A percentile compares a stretch with the other conserved stretches of the same genome.
Conservation (phyloP, 176 grass and related monocot species). For the Carex pumila region DNA sequence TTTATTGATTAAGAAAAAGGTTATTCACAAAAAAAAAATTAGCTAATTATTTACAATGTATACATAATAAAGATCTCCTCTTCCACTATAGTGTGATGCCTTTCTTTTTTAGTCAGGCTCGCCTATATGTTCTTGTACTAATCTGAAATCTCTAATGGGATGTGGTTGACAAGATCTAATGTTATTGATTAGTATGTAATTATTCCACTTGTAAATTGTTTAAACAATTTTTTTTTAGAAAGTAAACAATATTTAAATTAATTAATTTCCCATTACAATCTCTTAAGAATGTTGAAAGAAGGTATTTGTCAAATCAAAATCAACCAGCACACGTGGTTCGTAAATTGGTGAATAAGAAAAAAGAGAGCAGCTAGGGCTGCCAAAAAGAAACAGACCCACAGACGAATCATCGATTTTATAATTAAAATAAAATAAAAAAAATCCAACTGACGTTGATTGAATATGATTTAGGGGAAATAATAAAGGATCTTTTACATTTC, state of each 20-base stretch:
- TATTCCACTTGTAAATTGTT: background rate
- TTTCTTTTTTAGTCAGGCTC: too few species aligned
- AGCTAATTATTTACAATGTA: too few species aligned
- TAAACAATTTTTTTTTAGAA: background rate
- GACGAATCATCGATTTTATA: background rate
- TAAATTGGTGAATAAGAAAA: background rate
- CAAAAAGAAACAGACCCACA: background rate
- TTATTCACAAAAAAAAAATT: too few species aligned
- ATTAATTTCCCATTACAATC: background rate
- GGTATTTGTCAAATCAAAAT: background rate
- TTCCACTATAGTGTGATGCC: too few species aligned
- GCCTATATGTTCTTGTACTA: too few species aligned
- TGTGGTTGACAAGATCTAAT: too few species aligned
- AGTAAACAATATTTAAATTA: background rate
- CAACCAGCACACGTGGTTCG: background rate
- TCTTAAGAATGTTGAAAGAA: background rate
- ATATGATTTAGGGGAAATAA: background rate
- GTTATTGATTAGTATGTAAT: too few species aligned
- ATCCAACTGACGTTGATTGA: background rate
- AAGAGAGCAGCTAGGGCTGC: background rate
- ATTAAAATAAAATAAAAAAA: background rate
- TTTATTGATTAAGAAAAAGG: too few species aligned
- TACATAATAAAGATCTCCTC: too few species aligned
- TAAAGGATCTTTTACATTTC: background rate
- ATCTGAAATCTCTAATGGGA: too few species aligned